phyloP scores from a whole-genome alignment of 192 early-diverging fungal species.

The Allomyces macrogynus region DNA sequence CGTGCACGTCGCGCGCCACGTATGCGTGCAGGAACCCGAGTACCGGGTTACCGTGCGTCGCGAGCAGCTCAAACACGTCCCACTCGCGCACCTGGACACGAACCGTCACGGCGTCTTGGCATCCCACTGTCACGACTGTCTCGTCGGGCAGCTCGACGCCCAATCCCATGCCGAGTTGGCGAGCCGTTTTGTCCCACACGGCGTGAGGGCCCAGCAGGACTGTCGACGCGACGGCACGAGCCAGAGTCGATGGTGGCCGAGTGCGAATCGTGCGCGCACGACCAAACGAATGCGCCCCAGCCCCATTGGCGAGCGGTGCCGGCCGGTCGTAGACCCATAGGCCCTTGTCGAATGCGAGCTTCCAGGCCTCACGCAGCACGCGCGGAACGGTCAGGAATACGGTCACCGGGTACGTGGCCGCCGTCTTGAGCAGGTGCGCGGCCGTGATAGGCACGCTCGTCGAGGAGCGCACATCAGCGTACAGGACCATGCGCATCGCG shows the following conservation, averaged over 20 bases:
- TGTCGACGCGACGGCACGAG: background rate
- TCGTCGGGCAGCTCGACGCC: background rate
- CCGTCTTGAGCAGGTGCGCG: slow-evolving; percentile 1
- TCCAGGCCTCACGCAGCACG: slow-evolving; percentile 18
- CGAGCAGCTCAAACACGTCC: background rate
- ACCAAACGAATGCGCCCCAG: background rate
- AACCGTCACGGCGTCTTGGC: background rate
- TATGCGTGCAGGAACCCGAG: background rate
- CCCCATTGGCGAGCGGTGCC: background rate
- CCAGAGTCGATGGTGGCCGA: background rate
- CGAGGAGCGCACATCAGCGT: background rate
- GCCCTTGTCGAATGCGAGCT: slow-evolving; percentile 12
- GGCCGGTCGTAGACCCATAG: slow-evolving; percentile 20
- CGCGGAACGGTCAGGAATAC: slow-evolving; percentile 19
- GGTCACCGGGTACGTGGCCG: slow-evolving; percentile 15
- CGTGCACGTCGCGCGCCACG: background rate
- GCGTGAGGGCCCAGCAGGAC: background rate
- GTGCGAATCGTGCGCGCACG: background rate
- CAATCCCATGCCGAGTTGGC: background rate
- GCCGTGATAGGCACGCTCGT: background rate
- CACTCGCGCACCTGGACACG: background rate
- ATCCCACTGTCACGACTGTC: background rate
- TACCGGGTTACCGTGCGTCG: background rate
- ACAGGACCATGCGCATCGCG: background rate
- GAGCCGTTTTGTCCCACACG: background rate